These are phyloP conservation scores for Limnanthes douglasii DNA, from an alignment of 345 rosid species.

Conservation along the genomic window DNA sequence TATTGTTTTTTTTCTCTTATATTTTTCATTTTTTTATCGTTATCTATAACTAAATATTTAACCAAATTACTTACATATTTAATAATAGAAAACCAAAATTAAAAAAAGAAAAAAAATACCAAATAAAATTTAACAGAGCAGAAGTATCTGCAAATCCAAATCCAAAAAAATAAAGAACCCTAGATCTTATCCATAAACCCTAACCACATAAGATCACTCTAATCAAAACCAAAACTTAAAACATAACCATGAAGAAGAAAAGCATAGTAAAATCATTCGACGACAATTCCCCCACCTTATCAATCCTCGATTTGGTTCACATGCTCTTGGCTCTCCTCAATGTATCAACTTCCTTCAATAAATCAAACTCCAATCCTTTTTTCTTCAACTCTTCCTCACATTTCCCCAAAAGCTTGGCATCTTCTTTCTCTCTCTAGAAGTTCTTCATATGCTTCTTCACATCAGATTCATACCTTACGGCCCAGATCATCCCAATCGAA, in stretches of 20 bases:
- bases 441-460: slow-evolving; percentile 34
- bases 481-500: slow-evolving; percentile 53
- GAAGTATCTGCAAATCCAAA: too few species aligned
- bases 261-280: slow-evolving; percentile 57
- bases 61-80: too few species aligned
- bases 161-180: too few species aligned
- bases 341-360: slow-evolving; percentile 47
- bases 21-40: too few species aligned
- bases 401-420: slow-evolving; percentile 27
- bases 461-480: slow-evolving; percentile 37
- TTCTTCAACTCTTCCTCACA: slow-evolving; percentile 50
- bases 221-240: slow-evolving; percentile 61
- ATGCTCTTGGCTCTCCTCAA: slow-evolving; percentile 49
- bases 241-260: slow-evolving; percentile 62
- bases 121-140: too few species aligned
- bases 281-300: slow-evolving; percentile 76
- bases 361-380: slow-evolving; percentile 44
- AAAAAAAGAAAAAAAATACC: too few species aligned
- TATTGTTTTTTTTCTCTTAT: too few species aligned
- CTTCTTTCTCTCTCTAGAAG: slow-evolving; percentile 39
- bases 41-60: too few species aligned
- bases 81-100: too few species aligned
- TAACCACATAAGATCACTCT: slow-evolving; percentile 61
- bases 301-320: slow-evolving; percentile 23
- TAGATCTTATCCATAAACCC: too few species aligned